Evolutionary conservation across 352 stramenopile species (phyloP).

Genomic region (Aphanomyces astaci): DNA sequence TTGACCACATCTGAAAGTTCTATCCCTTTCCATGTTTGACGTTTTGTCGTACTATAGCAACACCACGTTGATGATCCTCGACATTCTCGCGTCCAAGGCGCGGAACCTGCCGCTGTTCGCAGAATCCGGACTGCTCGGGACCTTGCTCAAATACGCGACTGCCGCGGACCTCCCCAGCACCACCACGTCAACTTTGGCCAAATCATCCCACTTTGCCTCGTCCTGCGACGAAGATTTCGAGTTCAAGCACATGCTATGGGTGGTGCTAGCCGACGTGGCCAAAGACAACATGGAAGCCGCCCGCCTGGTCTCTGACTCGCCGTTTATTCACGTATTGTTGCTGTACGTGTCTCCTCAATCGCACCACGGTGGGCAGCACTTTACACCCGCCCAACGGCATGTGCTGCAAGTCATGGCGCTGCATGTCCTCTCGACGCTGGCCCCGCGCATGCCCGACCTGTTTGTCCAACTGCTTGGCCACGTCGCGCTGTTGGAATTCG

Average conservation of each 20-base stretch:
- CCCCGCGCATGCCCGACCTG: slow-evolving; percentile 44
- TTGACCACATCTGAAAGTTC: too few species aligned
- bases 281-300: slow-evolving; percentile 45
- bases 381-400: slow-evolving; percentile 41
- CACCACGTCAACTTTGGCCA: slow-evolving; percentile 30
- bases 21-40: not conserved
- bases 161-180: slow-evolving; percentile 34
- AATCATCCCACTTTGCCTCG: slow-evolving; percentile 53
- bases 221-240: slow-evolving; percentile 67
- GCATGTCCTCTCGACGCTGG: slow-evolving; percentile 46
- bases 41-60: slow-evolving; percentile 26
- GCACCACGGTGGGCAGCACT: slow-evolving; percentile 27
- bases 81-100: slow-evolving; percentile 44
- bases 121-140: slow-evolving; percentile 44
- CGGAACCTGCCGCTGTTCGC: slow-evolving; percentile 50
- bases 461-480: slow-evolving; percentile 53
- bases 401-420: slow-evolving; percentile 50
- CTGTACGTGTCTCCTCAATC: slow-evolving; percentile 38
- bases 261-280: slow-evolving; percentile 45
- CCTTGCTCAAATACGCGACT: slow-evolving; percentile 55
- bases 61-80: slow-evolving; percentile 58
- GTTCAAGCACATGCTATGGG: slow-evolving; percentile 76
- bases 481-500: slow-evolving; percentile 38
- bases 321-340: slow-evolving; percentile 56
- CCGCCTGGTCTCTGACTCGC: slow-evolving; percentile 51